Evolutionary conservation across 164 flowering plant species (phyloP).

Genomic region (Vitis amurensis): DNA sequence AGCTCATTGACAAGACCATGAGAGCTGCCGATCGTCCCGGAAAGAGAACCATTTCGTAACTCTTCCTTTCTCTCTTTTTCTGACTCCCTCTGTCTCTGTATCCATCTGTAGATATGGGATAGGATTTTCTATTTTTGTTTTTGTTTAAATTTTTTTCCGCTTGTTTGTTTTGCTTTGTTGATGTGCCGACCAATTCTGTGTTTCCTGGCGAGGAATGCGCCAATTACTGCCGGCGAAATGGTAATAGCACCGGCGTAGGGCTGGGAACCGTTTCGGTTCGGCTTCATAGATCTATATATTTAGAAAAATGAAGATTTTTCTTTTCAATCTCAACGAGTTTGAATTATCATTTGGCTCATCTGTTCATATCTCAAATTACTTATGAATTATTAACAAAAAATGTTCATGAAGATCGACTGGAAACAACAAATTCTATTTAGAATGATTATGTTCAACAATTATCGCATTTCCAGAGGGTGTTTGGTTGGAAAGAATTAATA

Average conservation of each 20-base stretch:
- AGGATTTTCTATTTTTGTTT: background rate
- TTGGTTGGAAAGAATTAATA: no score
- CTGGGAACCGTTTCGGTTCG: slow-evolving; percentile 19
- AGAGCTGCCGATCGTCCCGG: slow-evolving; percentile 72
- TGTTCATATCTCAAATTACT: no score
- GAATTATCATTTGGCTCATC: no score
- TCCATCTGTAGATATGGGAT: background rate
- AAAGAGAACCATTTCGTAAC: slow-evolving; percentile 37
- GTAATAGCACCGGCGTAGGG: no score
- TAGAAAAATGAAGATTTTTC: no score
- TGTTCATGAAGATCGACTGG: no score
- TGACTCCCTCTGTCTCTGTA: background rate
- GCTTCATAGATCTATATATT: background rate
- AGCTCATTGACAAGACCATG: slow-evolving; percentile 77
- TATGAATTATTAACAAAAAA: no score
- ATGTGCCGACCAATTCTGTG: slow-evolving; percentile 17
- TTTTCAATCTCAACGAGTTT: no score
- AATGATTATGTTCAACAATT: no score
- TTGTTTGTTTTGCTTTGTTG: background rate
- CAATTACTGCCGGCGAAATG: no score
- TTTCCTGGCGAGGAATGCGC: background rate
- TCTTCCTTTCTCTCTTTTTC: slow-evolving; percentile 1
- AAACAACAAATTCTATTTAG: no score
- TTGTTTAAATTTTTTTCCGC: background rate
- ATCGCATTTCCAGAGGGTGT: no score